Base-by-base conservation (phyloP, 176 grass and related monocot species). In the Aegilops sharonensis region DNA sequence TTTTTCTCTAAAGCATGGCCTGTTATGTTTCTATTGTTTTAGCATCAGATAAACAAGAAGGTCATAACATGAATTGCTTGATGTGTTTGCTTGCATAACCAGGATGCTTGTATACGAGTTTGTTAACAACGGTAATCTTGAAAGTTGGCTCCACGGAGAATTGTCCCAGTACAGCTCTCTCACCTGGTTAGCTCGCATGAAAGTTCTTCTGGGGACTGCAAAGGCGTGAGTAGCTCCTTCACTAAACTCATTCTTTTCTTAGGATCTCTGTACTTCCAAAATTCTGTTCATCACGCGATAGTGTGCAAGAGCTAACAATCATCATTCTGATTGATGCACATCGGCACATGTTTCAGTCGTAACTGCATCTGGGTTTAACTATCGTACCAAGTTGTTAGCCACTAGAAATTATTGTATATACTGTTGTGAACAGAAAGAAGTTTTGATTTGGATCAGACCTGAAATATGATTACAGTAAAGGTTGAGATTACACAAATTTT, bases 51-150 rank as follows among this genome's bases (percentile, higher is more conserved):
- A 64, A 31, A 57, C n/a, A n/a, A 52, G n/a, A 21, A 81, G 61
- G 11, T 61, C 68, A 50, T 71, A 78, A 82, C 34, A 39, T 11
- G 50, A 57, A 73, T 89, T 86, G 52, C 24, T 93, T 85, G 64
- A 11, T 89, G 25, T 93, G 34, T 85, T 39, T 91, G 57, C 70
- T 39, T 91, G 57, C 70, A 31, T 88, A 80, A 85, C 15, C 89
- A 95, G 95, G 88, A 98, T 98, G 95, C 91, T 98, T 78, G 95
- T 98, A 10, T 98, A 98, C 30, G 95, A 98, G 75, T 98, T 94
- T 83, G 95, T 97, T 14, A 97, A 97, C 80, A 97, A 97, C 48
- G 95, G 95, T 23, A 97, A 97, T 86, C 90, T 98, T 3, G 95
- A 98, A 85, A 92, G 94, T 78, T 98, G 95, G 95, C 91, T 98